Percentiles rank a stretch among this genome's conserved stretches.
phyloP scores from a whole-genome alignment of 306 rosid genomes.

The Corylus avellana region DNA sequence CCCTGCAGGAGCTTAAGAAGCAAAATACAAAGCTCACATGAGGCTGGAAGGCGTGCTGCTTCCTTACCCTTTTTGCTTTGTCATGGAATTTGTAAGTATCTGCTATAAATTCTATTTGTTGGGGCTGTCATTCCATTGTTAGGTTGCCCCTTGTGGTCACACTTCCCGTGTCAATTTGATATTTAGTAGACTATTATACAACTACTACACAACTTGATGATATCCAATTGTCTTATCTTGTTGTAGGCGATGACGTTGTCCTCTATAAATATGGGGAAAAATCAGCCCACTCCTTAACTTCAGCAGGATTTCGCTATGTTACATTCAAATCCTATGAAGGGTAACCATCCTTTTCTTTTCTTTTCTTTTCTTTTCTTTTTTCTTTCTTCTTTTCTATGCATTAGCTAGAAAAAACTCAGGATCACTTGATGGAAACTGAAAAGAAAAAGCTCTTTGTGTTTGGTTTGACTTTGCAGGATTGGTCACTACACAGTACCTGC shows the following conservation, averaged over 20 bases:
- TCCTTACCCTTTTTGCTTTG: constrained; percentile 74
- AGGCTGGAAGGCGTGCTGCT: constrained; percentile 84
- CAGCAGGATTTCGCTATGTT: constrained; percentile 78
- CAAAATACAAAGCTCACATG: constrained; percentile 83
- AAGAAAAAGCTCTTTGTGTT: constrained; percentile 8
- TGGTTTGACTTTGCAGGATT: constrained; percentile 58
- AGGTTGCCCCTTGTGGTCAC: not conserved
- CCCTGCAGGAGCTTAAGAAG: constrained; percentile 70
- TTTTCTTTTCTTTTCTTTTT: not conserved
- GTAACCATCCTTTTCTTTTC: constrained; percentile 30
- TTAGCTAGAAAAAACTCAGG: not conserved
- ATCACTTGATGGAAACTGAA: constrained; percentile 5
- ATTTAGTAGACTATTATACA: too few species aligned
- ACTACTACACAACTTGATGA: too few species aligned
- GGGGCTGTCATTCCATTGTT: not conserved
- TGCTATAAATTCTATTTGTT: not conserved
- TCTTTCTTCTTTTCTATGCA: not conserved
- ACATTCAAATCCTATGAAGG: constrained; percentile 83
- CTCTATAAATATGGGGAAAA: constrained; percentile 74
- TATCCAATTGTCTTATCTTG: constrained; percentile 3
- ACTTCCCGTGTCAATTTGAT: too few species aligned
- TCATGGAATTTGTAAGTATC: constrained; percentile 79
- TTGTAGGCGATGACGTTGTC: constrained; percentile 75
- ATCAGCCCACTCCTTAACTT: constrained; percentile 64
- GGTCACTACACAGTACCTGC: constrained; percentile 96